A percentile compares a stretch with the other conserved stretches of the same genome.
These are phyloP conservation scores for Funneliformis geosporum DNA, from an alignment of 192 early-diverging fungal species.

Conservation along the genomic window DNA sequence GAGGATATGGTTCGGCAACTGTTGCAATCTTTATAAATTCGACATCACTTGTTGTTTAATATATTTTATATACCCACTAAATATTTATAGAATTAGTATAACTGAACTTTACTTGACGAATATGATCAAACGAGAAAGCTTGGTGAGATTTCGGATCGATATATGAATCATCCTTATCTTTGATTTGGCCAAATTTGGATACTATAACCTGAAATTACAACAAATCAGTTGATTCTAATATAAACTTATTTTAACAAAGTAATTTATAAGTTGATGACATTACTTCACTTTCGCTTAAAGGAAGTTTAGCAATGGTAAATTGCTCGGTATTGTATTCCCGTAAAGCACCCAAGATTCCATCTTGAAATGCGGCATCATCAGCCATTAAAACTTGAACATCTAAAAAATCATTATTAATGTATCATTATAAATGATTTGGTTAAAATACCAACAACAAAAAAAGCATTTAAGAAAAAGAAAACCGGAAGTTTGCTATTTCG, in stretches of 20 bases:
- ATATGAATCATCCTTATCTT: constrained; percentile 64
- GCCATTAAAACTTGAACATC: constrained; percentile 86
- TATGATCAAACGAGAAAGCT: constrained; percentile 79
- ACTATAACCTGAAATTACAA: constrained; percentile 64
- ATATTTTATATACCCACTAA: not conserved
- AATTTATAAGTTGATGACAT: not conserved
- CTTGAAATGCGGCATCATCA: constrained; percentile 73
- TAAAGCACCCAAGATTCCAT: constrained; percentile 66
- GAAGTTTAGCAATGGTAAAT: constrained; percentile 70
- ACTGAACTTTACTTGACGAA: constrained; percentile 52
- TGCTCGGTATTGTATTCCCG: constrained; percentile 86
- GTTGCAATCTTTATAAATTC: constrained; percentile 36
- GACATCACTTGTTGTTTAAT: not conserved
- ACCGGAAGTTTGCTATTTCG: not conserved
- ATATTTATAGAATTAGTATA: not conserved
- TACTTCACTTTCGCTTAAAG: constrained; percentile 64
- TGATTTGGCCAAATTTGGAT: constrained; percentile 71
- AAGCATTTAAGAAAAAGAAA: not conserved
- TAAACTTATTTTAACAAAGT: not conserved
- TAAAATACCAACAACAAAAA: no score
- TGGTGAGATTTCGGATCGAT: constrained; percentile 73
- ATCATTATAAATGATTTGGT: no score
- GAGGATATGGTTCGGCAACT: constrained; percentile 36
- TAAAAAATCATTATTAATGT: no score
- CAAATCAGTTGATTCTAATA: not conserved